Conservation (phyloP, 2,329 filamentous ascomycete species). For the Zymoseptoria passerinii region DNA sequence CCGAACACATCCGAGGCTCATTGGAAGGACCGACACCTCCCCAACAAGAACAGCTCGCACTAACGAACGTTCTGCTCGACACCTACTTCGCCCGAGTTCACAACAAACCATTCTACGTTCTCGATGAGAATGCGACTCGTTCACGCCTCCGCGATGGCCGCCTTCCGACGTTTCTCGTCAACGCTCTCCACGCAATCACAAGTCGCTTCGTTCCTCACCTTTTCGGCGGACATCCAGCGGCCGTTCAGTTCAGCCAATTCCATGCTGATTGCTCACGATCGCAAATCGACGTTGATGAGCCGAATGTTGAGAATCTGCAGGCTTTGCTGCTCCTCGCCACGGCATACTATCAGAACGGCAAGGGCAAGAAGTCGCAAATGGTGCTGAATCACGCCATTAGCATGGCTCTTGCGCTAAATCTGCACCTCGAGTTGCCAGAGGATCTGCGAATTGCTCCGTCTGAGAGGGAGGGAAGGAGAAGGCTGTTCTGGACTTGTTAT, state of each 20-base stretch:
- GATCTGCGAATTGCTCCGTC: constrained; percentile 54
- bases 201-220: constrained; percentile 60
- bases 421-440: constrained; percentile 66
- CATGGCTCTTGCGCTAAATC: constrained; percentile 74
- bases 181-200: constrained; percentile 46
- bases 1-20: neutral
- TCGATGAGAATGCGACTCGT: constrained; percentile 68
- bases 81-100: constrained; percentile 74
- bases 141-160: constrained; percentile 63
- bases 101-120: constrained; percentile 70
- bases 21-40: constrained; percentile 2
- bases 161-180: constrained; percentile 45
- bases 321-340: constrained; percentile 66
- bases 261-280: constrained; percentile 61
- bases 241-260: constrained; percentile 61
- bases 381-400: constrained; percentile 68
- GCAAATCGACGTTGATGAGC: constrained; percentile 70
- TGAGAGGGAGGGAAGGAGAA: constrained; percentile 67
- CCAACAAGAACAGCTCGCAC: constrained; percentile 3
- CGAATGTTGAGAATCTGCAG: constrained; percentile 69
- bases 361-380: constrained; percentile 83
- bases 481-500: constrained; percentile 86
- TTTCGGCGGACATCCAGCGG: constrained; percentile 56
- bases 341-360: constrained; percentile 67
- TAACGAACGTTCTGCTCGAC: constrained; percentile 44